Evolutionary conservation across 2,329 filamentous ascomycete species (phyloP).

Genomic region (Aspergillus sp.): DNA sequence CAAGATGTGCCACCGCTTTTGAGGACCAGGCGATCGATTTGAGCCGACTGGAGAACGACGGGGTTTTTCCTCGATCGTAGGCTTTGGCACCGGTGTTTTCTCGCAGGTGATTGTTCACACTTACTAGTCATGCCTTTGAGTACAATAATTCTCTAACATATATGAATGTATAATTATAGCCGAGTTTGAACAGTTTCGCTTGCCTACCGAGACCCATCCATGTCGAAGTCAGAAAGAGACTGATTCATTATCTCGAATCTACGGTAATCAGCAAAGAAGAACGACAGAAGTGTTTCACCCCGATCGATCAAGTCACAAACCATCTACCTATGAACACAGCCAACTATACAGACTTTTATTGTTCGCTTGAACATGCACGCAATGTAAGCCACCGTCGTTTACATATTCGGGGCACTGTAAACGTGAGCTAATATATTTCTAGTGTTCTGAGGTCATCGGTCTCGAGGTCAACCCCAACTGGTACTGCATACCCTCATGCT

Average conservation of each 20-base stretch:
- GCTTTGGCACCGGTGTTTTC: conserved; percentile 4
- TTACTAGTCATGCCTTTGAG: no score
- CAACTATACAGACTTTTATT: conserved; percentile 20
- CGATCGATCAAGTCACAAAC: conserved; percentile 8
- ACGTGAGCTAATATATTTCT: background rate
- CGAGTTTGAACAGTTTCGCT: conserved; percentile 13
- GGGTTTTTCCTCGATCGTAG: conserved; percentile 9
- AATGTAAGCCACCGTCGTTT: conserved; percentile 7
- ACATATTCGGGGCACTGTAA: background rate
- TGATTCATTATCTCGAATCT: conserved; percentile 4
- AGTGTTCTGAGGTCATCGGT: conserved; percentile 12
- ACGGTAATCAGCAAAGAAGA: background rate
- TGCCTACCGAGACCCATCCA: conserved; percentile 9
- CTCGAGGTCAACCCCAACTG: conserved; percentile 6
- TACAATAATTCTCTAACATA: background rate
- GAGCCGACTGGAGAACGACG: conserved; percentile 11
- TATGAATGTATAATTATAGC: background rate
- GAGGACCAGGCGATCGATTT: conserved; percentile 13
- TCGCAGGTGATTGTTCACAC: background rate
- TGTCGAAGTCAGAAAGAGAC: conserved; percentile 3
- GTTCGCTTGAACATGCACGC: conserved; percentile 16
- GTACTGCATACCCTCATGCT: conserved; percentile 13
- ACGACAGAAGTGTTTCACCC: conserved; percentile 3
- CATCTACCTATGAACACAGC: conserved; percentile 17
- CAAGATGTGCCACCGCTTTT: conserved; percentile 13